Evolutionary conservation across 306 rosid genomes (phyloP).

Genomic region (Cicer cuneatum): DNA sequence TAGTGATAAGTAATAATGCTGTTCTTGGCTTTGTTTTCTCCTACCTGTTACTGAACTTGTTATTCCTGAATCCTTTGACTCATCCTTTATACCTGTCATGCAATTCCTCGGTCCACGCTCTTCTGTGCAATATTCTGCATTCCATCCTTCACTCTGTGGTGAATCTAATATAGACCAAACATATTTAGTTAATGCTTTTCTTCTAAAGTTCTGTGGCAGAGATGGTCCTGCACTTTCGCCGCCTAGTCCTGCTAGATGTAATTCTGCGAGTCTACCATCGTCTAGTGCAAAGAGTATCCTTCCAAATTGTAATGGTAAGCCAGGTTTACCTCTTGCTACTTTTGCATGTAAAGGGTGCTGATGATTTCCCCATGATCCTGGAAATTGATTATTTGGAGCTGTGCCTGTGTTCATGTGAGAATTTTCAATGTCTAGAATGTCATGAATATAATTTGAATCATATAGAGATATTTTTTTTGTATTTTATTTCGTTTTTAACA

Average conservation of each 20-base stretch:
- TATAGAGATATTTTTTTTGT: neutral
- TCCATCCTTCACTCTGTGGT: conserved; percentile 98
- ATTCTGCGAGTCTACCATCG: conserved; percentile 88
- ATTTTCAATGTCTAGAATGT: conserved; percentile 26
- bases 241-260: conserved; percentile 75
- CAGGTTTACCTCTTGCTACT: conserved; percentile 77
- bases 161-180: conserved; percentile 83
- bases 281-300: conserved; percentile 69
- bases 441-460: conserved; percentile 18
- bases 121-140: conserved; percentile 86
- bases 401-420: conserved; percentile 56
- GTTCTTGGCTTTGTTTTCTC: conserved; percentile 69
- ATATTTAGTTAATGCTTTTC: conserved; percentile 61
- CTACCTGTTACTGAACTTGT: conserved; percentile 57
- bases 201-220: conserved; percentile 52
- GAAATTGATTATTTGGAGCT: conserved; percentile 52
- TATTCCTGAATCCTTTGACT: conserved; percentile 57
- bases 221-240: conserved; percentile 82
- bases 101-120: conserved; percentile 86
- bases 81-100: conserved; percentile 72
- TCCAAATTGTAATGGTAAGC: conserved; percentile 73
- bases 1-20: conserved; percentile 61
- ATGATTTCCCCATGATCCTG: conserved; percentile 76
- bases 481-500: conserved; percentile 8
- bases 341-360: conserved; percentile 76